phyloP scores from a whole-genome alignment of 2,329 filamentous ascomycete species.

The Trichoderma semiorbis region DNA sequence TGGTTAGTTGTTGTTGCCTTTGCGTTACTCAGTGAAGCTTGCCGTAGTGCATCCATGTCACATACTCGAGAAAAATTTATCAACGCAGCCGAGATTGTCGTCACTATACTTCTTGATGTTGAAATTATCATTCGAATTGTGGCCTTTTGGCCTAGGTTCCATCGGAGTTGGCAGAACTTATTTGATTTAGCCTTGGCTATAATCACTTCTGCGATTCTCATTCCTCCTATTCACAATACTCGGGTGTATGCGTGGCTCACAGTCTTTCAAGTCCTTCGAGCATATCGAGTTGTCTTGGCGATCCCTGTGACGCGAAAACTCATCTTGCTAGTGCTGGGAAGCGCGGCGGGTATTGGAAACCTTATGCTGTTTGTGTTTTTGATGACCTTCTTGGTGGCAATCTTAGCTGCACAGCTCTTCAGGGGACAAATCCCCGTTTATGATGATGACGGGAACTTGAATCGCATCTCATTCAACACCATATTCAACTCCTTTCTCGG shows the following conservation, averaged over 20 bases:
- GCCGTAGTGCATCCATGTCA: conserved; percentile 74
- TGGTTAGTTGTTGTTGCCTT: conserved; percentile 81
- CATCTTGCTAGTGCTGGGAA: conserved; percentile 84
- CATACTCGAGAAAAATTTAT: conserved; percentile 61
- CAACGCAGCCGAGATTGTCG: conserved; percentile 64
- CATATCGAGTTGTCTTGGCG: conserved; percentile 87
- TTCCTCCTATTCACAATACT: conserved; percentile 73
- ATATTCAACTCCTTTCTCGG: conserved; percentile 96
- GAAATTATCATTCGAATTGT: conserved; percentile 80
- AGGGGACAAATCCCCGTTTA: conserved; percentile 72
- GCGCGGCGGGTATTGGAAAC: conserved; percentile 87
- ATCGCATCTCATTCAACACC: conserved; percentile 75
- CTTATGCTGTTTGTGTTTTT: conserved; percentile 95
- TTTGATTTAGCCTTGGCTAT: conserved; percentile 78
- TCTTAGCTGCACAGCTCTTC: conserved; percentile 91
- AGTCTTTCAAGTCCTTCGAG: conserved; percentile 86
- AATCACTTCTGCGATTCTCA: conserved; percentile 77
- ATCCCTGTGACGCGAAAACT: conserved; percentile 83
- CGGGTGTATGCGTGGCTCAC: conserved; percentile 84
- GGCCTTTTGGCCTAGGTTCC: conserved; percentile 78
- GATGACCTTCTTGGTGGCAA: conserved; percentile 88
- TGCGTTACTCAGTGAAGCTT: conserved; percentile 74
- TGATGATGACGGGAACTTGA: conserved; percentile 58
- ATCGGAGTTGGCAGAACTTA: conserved; percentile 68
- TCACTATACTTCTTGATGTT: conserved; percentile 73